Conservation (phyloP, 2,329 filamentous ascomycete genomes). For the Ploettnerulaceae sp. region DNA sequence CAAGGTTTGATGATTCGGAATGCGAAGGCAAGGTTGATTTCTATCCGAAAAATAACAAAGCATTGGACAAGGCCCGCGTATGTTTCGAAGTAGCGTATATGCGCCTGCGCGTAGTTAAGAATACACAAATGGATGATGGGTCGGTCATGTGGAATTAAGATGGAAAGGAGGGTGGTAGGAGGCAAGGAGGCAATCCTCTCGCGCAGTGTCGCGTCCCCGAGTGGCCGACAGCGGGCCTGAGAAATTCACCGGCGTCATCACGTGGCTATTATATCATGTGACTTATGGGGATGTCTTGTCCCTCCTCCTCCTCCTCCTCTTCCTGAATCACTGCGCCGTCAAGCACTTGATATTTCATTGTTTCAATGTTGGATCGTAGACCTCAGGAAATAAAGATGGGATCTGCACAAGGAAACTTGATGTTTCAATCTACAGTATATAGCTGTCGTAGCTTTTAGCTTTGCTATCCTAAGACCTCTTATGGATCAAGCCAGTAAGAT, state of each 20-base stretch:
- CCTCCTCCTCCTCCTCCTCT: too few species aligned
- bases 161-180: not conserved
- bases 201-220: too few species aligned
- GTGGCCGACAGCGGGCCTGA: too few species aligned
- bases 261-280: not conserved
- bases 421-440: conserved; percentile 9
- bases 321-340: not conserved
- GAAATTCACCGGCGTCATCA: too few species aligned
- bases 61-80: not conserved
- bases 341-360: not conserved
- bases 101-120: not conserved
- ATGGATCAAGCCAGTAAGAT: not conserved
- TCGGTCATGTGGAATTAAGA: not conserved
- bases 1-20: too few species aligned
- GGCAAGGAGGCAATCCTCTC: not conserved
- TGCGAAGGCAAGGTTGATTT: too few species aligned
- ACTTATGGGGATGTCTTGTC: too few species aligned
- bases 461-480: not conserved
- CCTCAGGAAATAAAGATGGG: not conserved
- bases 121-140: not conserved
- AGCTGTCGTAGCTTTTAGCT: conserved; percentile 9
- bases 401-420: conserved; percentile 6
- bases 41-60: not conserved
- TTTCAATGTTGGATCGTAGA: not conserved
- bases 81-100: not conserved